These are phyloP conservation scores for Leccinum ochraceum DNA, from an alignment of 768 basidiomycete genomes.

Conservation along the genomic window DNA sequence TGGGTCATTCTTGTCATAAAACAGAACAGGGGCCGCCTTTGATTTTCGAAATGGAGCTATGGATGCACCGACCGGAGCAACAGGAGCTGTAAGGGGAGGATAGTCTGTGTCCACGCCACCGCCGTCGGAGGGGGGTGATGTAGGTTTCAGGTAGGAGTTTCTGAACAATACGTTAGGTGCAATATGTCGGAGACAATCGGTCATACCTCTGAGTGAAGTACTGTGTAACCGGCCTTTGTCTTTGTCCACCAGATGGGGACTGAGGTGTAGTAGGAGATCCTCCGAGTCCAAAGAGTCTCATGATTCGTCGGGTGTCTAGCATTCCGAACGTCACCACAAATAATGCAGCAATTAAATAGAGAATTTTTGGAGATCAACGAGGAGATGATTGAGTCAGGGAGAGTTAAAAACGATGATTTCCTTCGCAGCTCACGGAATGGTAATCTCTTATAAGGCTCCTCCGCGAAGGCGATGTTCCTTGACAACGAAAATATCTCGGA, in stretches of 20 bases:
- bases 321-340: constrained; percentile 29
- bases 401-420: constrained; percentile 15
- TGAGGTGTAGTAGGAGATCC: constrained; percentile 29
- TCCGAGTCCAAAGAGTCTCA: constrained; percentile 34
- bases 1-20: constrained; percentile 64
- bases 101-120: constrained; percentile 24
- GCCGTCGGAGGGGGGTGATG: constrained; percentile 5
- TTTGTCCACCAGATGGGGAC: constrained; percentile 21
- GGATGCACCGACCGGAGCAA: constrained; percentile 29
- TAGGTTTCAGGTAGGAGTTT: constrained; percentile 17
- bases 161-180: constrained; percentile 5
- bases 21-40: constrained; percentile 46
- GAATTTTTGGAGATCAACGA: constrained; percentile 27
- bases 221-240: constrained; percentile 26
- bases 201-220: constrained; percentile 24
- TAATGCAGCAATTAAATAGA: constrained; percentile 22
- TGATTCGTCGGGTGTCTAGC: constrained; percentile 35
- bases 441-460: constrained; percentile 28
- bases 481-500: constrained; percentile 18
- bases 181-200: background rate
- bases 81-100: constrained; percentile 36
- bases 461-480: constrained; percentile 31
- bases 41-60: constrained; percentile 29
- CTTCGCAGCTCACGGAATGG: constrained; percentile 13
- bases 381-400: constrained; percentile 16